Evolutionary conservation across 371 early-diverging fungal species (phyloP).

Genomic region (Apophysomyces variabilis): DNA sequence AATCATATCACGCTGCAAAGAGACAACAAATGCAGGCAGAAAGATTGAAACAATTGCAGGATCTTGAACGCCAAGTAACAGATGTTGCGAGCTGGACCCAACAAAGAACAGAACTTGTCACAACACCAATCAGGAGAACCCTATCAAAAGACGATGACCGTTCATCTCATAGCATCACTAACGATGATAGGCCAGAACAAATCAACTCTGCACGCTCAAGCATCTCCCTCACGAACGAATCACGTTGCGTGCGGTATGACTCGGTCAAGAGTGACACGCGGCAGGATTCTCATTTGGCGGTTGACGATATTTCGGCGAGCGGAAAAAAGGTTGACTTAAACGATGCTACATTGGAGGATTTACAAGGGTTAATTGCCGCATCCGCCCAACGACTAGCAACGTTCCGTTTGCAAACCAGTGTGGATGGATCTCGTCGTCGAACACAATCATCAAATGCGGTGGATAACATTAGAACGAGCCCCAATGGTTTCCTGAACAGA

Average conservation of each 20-base stretch:
- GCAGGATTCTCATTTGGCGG: not conserved
- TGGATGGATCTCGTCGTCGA: conserved; percentile 12
- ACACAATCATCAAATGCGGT: conserved; percentile 10
- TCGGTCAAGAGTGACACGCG: conserved; percentile 7
- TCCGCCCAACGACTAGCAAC: conserved; percentile 50
- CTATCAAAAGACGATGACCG: conserved; percentile 19
- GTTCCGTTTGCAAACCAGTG: conserved; percentile 33
- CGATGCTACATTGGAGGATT: conserved; percentile 48
- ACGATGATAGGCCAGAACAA: conserved; percentile 9
- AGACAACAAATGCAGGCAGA: conserved; percentile 40
- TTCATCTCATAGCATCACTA: conserved; percentile 4
- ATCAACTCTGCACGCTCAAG: conserved; percentile 1
- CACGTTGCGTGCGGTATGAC: not conserved
- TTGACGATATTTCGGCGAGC: not conserved
- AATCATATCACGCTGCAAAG: conserved; percentile 30
- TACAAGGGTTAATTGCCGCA: conserved; percentile 52
- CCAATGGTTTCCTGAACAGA: not conserved
- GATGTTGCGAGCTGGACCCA: conserved; percentile 42
- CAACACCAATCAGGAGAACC: conserved; percentile 21
- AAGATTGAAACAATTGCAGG: conserved; percentile 41
- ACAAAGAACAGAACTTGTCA: conserved; percentile 35
- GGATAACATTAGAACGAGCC: not conserved
- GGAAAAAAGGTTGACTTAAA: conserved; percentile 33
- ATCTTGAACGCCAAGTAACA: conserved; percentile 44
- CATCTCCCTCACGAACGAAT: not conserved